A percentile compares a stretch with the other conserved stretches of the same genome.
These are phyloP conservation scores for Cucumis cinereus DNA, from an alignment of 306 rosid genomes.

Conservation along the genomic window DNA sequence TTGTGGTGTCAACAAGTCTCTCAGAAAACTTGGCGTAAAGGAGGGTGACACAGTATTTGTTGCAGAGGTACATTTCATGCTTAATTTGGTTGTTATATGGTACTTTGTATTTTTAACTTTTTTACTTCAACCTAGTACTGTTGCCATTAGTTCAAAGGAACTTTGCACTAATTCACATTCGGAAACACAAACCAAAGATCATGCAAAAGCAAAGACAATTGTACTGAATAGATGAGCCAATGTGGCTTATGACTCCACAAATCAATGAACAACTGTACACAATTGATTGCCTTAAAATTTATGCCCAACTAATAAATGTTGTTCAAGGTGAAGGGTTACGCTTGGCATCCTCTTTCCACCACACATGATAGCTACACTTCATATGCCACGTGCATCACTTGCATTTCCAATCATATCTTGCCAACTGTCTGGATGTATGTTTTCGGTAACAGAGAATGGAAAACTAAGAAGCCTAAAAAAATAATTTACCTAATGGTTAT, in stretches of 20 bases:
- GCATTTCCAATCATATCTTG: not conserved
- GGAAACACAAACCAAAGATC: not conserved
- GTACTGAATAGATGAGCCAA: not conserved
- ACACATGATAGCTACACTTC: not conserved
- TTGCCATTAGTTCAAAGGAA: not conserved
- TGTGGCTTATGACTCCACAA: not conserved
- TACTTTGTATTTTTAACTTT: not conserved
- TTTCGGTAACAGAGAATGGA: not conserved
- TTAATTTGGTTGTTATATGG: constrained; percentile 3
- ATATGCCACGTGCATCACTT: not conserved
- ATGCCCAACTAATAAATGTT: not conserved
- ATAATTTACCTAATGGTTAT: not conserved
- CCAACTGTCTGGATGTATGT: not conserved
- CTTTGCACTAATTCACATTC: not conserved
- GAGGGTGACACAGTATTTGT: constrained; percentile 77
- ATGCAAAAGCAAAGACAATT: not conserved
- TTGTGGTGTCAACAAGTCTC: constrained; percentile 80
- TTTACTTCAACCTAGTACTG: not conserved
- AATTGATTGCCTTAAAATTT: not conserved
- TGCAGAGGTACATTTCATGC: constrained; percentile 50
- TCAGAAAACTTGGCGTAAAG: constrained; percentile 61
- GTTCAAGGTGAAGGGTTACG: not conserved
- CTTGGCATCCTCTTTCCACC: not conserved
- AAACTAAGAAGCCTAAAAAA: not conserved
- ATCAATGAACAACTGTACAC: not conserved